Base-by-base conservation (phyloP, 257 asterid genomes). In the Solanum arcanum region DNA sequence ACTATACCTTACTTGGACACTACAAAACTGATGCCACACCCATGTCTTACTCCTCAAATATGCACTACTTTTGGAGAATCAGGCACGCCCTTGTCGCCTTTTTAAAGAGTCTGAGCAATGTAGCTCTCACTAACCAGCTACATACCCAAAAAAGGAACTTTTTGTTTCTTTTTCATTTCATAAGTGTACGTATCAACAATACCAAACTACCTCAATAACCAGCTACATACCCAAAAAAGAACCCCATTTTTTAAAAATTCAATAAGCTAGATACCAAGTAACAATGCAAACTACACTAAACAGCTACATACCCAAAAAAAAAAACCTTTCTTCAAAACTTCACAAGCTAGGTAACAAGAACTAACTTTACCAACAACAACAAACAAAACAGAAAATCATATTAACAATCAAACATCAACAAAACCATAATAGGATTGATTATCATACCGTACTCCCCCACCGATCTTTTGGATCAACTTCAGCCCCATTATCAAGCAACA, bases 381-480 rank as follows among this genome's bases (percentile, higher is more conserved):
- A 73, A 73, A 73, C 31, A 35, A 72, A 72, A 73, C 80, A 73
- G 47, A 33, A 73, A 23, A 73, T 73, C 80, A 35, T 9, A 73
- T 41, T 35, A 35, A 73, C n/a, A 35, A 73, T 37, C 80, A 33
- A 73, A 35, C 80, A 18, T 73, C 80, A 35, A 73, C 75, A 73
- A 70, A 73, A 5, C 15, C 25, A 35, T 35, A 73, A 72, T 72
- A 46, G 27, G 27, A 6, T 72, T 72, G 9, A 72, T 35, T 16
- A 72, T 35, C 80, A 72, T 72, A 72, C 80, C 99, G 98, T 94
- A 93, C 99, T 97, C 86, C 98, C 98, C 99, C 99, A 95, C 12
- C 98, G 98, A 90, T 97, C 99, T 87, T 88, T 80, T 3, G 94
- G 90, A 88, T 94, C 97, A 8, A 92, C 91, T 35, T 90, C 86